Evolutionary conservation across 2,329 filamentous ascomycete species (phyloP), one percentile per base, ranked within the genome.

Genomic region (Xylaria sp.): DNA sequence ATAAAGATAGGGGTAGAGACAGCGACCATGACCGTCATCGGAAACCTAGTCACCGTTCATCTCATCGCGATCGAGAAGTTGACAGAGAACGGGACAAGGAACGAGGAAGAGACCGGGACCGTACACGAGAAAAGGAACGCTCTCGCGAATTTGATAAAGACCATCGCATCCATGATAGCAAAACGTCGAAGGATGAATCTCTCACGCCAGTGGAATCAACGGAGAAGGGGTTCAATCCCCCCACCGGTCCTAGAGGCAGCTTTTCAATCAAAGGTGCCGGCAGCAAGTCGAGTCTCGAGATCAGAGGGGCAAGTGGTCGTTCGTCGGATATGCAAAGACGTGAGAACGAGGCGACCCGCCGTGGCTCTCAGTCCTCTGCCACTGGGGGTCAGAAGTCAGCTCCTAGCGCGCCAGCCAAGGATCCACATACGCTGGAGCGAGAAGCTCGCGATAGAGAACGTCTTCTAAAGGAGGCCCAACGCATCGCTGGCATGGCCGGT

Each of bases 391-490:
- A 70, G 58, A 70, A 74, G 62, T 52, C 67, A 31, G n/a, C 50
- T 53, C 25, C 66, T 51, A 42, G 59, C 55, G 47, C 51, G 5
- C 38, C 70, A 28, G 53, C 68, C 40, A 81, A 80, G 62, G 87
- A 90, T 67, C 82, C 86, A n/a, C 89, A 91, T 74, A 89, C 89
- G 1, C 79, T 88, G 0, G 89, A 92, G 75, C 86, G 89, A 21
- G 89, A 91, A 72, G 85, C 85, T 12, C 80, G 87, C 15, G 84
- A 89, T 70, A 82, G 88, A 47, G 88, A 90, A 74, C 82, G 89
- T 25, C 79, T 91, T 54, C 79, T 89, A 12, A 89, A 88, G 70
- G 89, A 92, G 75, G 86, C 87, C 40, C 87, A 91, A 75, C 83
- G 86, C 37, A 85, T 89, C 75, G 82, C 87, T 47, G 81, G 85